Conservation (phyloP, 257 asterid genomes). For the Leptodermis oblonga region DNA sequence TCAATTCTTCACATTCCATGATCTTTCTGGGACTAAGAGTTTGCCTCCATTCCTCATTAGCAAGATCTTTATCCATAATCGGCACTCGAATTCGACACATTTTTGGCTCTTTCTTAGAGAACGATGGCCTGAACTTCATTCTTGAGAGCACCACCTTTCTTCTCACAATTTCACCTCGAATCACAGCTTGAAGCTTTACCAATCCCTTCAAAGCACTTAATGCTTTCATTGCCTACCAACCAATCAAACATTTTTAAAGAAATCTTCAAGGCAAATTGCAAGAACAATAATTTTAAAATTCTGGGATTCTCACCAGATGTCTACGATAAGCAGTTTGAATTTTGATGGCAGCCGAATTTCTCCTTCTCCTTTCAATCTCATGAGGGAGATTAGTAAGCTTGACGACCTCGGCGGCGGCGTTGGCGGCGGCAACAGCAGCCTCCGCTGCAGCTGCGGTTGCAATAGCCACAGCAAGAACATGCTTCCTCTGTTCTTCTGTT, state of each 20-base stretch:
- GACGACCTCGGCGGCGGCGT: conserved; percentile 86
- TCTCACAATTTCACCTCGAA: conserved; percentile 72
- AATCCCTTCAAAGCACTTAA: conserved; percentile 70
- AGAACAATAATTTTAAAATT: background rate
- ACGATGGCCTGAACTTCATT: conserved; percentile 21
- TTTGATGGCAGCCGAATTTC: conserved; percentile 38
- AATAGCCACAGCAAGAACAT: conserved; percentile 59
- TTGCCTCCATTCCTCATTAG: conserved; percentile 39
- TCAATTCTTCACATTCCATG: conserved; percentile 40
- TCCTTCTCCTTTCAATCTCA: conserved; percentile 23
- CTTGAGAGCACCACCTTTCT: conserved; percentile 30
- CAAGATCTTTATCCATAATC: conserved; percentile 36
- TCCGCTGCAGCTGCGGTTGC: conserved; percentile 93
- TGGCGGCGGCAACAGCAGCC: conserved; percentile 88
- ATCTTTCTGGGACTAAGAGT: conserved; percentile 30
- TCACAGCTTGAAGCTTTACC: conserved; percentile 80
- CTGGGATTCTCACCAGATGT: conserved; percentile 59
- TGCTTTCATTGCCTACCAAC: conserved; percentile 68
- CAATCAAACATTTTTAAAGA: background rate
- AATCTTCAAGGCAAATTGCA: background rate
- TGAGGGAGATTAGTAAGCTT: conserved; percentile 52
- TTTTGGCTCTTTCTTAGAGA: conserved; percentile 23
- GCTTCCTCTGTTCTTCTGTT: conserved; percentile 64
- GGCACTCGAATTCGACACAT: conserved; percentile 36
- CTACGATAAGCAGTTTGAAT: conserved; percentile 71